A percentile compares a stretch with the other conserved stretches of the same genome.
Evolutionary conservation across 225 moss, liverwort and hornwort genomes (phyloP).

Genomic region (Lunularia cruciata): DNA sequence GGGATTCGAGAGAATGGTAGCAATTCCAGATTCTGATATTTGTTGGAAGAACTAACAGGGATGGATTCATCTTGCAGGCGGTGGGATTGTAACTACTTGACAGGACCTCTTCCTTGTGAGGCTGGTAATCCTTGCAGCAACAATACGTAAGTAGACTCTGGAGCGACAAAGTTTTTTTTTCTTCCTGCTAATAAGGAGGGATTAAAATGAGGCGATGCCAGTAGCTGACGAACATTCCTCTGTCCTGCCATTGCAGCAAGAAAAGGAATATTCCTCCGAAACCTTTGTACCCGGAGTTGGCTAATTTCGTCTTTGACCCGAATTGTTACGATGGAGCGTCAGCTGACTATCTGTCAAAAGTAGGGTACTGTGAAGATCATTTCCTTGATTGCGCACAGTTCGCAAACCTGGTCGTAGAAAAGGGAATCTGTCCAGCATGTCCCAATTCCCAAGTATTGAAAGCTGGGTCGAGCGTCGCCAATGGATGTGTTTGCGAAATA

Average conservation of each 20-base stretch:
- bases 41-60: too few relatives aligned
- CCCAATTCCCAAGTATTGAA: not conserved
- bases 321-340: slow-evolving; percentile 16
- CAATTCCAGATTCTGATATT: too few relatives aligned
- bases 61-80: slow-evolving; percentile 16
- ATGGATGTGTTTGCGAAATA: slow-evolving; percentile 4
- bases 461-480: not conserved
- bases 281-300: not conserved
- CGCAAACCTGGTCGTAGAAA: not conserved
- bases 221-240: too few relatives aligned
- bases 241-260: not conserved
- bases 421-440: slow-evolving; percentile 4
- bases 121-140: slow-evolving; percentile 6
- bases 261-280: not conserved
- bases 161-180: not conserved
- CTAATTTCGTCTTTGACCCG: not conserved
- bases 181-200: not conserved
- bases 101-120: slow-evolving; percentile 19
- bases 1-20: too few relatives aligned
- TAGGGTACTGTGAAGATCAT: slow-evolving; percentile 9
- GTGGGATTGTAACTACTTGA: slow-evolving; percentile 43
- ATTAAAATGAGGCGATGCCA: too few relatives aligned
- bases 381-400: not conserved
- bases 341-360: not conserved
- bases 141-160: slow-evolving; percentile 4